phyloP scores from a whole-genome alignment of 2,329 filamentous ascomycete species.

The Tolypocladium cylindrosporum region DNA sequence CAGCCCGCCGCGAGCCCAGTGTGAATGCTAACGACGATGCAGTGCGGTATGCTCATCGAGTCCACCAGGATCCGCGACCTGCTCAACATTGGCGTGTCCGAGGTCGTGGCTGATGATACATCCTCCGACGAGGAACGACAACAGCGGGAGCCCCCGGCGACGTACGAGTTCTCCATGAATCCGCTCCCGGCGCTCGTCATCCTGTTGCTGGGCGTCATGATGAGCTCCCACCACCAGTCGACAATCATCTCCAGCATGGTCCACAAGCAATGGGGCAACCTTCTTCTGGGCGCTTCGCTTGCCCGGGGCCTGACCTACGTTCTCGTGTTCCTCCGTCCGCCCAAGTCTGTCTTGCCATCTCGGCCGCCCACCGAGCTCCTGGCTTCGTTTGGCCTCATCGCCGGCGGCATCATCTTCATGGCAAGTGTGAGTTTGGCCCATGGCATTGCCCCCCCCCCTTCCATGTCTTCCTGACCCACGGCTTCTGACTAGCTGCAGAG shows the following conservation, averaged over 20 bases:
- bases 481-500: constrained; percentile 37
- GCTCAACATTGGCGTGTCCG: constrained; percentile 43
- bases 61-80: constrained; percentile 59
- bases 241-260: constrained; percentile 85
- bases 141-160: constrained; percentile 46
- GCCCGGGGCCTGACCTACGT: constrained; percentile 73
- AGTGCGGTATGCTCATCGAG: constrained; percentile 79
- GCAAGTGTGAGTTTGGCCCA: constrained; percentile 53
- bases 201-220: constrained; percentile 82
- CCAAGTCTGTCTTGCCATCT: constrained; percentile 68
- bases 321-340: constrained; percentile 68
- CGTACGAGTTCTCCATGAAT: constrained; percentile 71
- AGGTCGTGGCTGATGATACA: constrained; percentile 20
- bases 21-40: background rate
- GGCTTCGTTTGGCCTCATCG: constrained; percentile 73
- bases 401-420: constrained; percentile 89
- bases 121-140: constrained; percentile 36
- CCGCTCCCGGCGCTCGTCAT: constrained; percentile 83
- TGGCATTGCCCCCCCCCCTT: background rate
- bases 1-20: too few species aligned
- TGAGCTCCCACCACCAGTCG: constrained; percentile 81
- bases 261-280: constrained; percentile 85
- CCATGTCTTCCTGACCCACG: background rate
- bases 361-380: constrained; percentile 87
- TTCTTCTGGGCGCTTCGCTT: constrained; percentile 72